Base-by-base conservation (phyloP, 192 early-diverging fungal species). In the Phlyctochytrium arcticum region DNA sequence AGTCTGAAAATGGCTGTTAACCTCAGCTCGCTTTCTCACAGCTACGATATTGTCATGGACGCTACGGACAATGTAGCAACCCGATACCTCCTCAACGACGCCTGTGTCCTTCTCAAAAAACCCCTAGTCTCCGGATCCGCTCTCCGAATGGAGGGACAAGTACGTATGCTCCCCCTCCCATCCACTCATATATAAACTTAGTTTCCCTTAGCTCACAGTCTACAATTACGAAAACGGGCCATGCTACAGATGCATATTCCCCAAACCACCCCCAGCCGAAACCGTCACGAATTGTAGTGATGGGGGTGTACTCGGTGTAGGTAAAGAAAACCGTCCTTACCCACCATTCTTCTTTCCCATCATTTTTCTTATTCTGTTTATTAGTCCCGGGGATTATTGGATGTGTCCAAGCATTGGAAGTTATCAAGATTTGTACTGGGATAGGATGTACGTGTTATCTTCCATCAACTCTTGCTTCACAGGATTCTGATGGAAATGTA, bases 211-310 rank as follows among this genome's bases (percentile, higher is more conserved):
- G 84, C 80, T 98, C 48, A 93, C 95, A 0, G 82, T 94, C n/a
- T 97, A 96, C 72, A 92, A 98, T 70, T 81, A 95, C 69, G 71
- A 85, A 29, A 84, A 82, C 31, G 92, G 94, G 15, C 96, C 96
- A 12, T 98, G 96, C 75, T 98, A 95, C 71, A 87, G 96, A 35
- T 98, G 96, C 70, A 73, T 98, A 60, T 95, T 94, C 69, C 95
- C 96, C 0, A 85, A 68, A 32, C 96, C 96, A 19, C 96, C 96
- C 17, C 93, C 95, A 21, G 73, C 90, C 3, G 91, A 90, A 51
- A 83, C 91, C 6, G 88, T 96, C 31, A 85, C 87, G 31, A 94
- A 90, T 71, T 98, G 96, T 76, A 81, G 83, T 19, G 95, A 97
- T 69, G 88, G 86, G 2, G 96, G 96, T 8, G 94, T 98, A 17